These are phyloP conservation scores for Quercus wislizeni DNA, from an alignment of 306 rosid species.

Conservation along the genomic window DNA sequence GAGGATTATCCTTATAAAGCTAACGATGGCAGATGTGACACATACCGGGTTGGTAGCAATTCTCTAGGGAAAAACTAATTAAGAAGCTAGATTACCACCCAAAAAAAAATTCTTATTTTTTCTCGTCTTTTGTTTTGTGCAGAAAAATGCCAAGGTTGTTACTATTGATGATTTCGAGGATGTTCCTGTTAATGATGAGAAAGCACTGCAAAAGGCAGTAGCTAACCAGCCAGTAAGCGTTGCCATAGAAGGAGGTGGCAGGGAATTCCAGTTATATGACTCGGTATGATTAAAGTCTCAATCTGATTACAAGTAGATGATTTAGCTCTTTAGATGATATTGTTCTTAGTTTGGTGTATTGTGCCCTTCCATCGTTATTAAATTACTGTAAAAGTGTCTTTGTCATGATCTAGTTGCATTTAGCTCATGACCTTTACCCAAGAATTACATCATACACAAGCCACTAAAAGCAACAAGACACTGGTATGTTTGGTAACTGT, in stretches of 20 bases:
- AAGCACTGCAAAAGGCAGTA: constrained; percentile 65
- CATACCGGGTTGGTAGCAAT: constrained; percentile 45
- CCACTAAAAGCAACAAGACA: not conserved
- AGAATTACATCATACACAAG: not conserved
- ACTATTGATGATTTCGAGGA: constrained; percentile 64
- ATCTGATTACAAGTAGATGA: not conserved
- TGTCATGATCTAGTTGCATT: not conserved
- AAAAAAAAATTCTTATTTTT: not conserved
- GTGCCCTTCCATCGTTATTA: not conserved
- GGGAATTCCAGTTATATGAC: constrained; percentile 69
- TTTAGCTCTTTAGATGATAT: not conserved
- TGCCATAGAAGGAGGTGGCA: constrained; percentile 87
- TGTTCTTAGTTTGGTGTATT: too few species aligned
- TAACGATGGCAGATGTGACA: constrained; percentile 56
- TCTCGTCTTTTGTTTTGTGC: constrained; percentile 8
- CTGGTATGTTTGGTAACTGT: too few species aligned
- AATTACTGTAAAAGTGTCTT: not conserved
- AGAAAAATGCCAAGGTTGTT: constrained; percentile 81
- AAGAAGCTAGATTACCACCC: not conserved
- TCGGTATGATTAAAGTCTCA: constrained; percentile 46
- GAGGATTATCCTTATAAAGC: constrained; percentile 74
- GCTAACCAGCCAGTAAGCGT: constrained; percentile 76
- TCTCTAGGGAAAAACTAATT: not conserved
- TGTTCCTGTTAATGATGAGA: constrained; percentile 58
- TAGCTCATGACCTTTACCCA: not conserved